Percentiles rank a stretch among this genome's conserved stretches.
Conservation (phyloP, 345 rosid genomes). For the Sonneratia alba region DNA sequence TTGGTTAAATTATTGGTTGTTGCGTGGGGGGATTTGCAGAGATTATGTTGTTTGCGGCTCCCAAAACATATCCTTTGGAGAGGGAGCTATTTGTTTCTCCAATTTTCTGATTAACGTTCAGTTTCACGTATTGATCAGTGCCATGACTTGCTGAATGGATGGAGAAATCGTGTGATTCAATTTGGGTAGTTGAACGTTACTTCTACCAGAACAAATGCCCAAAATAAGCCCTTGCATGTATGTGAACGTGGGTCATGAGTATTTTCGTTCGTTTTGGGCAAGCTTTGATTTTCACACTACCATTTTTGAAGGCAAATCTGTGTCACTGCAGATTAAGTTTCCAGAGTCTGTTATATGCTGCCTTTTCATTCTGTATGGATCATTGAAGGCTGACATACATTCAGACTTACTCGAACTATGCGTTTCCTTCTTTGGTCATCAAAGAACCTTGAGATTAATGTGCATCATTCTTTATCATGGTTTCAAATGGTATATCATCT, state of each 20-base stretch:
- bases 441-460: neutral
- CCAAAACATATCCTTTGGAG: no score
- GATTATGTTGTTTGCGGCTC: neutral
- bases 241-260: neutral
- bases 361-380: neutral
- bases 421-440: neutral
- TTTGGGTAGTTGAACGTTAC: neutral
- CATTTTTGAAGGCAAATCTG: neutral
- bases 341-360: no score
- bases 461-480: neutral
- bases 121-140: neutral
- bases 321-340: neutral
- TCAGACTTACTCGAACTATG: neutral
- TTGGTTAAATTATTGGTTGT: neutral
- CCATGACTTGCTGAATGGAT: neutral
- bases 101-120: neutral
- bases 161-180: neutral
- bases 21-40: neutral
- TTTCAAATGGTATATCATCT: neutral
- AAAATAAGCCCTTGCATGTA: neutral
- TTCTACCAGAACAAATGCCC: neutral
- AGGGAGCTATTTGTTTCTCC: neutral
- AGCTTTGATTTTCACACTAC: neutral
- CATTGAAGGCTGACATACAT: neutral
- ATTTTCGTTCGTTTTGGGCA: neutral